Evolutionary conservation across 78 protist genomes (phyloP).

Genomic region (Planoprotostelium fungivorum): DNA sequence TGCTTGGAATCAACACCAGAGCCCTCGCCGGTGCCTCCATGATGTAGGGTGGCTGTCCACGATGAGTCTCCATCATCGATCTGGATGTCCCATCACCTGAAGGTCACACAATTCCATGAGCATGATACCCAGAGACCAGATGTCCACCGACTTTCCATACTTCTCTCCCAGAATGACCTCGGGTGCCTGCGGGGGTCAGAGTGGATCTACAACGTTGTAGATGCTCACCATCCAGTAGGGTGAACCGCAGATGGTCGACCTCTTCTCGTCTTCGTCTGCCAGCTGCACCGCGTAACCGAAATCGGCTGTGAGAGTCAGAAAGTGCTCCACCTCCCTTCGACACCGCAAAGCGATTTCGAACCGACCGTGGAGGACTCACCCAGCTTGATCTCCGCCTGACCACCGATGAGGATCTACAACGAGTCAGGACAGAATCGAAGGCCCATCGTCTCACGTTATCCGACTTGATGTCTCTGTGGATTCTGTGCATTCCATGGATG

Average conservation of each 20-base stretch:
- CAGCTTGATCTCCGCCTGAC: background rate
- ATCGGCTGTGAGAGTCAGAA: background rate
- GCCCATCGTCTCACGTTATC: slow-evolving; percentile 39
- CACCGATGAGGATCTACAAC: background rate
- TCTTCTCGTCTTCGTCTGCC: background rate
- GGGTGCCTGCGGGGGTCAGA: slow-evolving; percentile 62
- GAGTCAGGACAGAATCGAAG: background rate
- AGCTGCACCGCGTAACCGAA: background rate
- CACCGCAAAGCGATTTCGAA: too few species aligned
- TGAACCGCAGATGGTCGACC: background rate
- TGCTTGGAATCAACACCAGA: background rate
- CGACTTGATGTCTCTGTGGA: slow-evolving; percentile 81
- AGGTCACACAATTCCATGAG: slow-evolving; percentile 82
- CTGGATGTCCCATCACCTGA: background rate
- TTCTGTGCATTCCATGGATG: slow-evolving; percentile 49
- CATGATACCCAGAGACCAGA: slow-evolving; percentile 97
- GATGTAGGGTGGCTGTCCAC: background rate
- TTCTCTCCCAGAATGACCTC: slow-evolving; percentile 90
- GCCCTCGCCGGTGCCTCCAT: background rate
- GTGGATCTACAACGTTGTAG: background rate
- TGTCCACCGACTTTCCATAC: slow-evolving; percentile 91
- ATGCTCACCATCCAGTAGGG: background rate
- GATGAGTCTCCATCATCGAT: background rate
- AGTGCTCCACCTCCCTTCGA: too few species aligned
- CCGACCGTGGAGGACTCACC: background rate